Percentiles rank a stretch among this genome's conserved stretches.
These are phyloP conservation scores for Puccinia triticina DNA, from an alignment of 1,284 basidiomycete species.

Conservation along the genomic window DNA sequence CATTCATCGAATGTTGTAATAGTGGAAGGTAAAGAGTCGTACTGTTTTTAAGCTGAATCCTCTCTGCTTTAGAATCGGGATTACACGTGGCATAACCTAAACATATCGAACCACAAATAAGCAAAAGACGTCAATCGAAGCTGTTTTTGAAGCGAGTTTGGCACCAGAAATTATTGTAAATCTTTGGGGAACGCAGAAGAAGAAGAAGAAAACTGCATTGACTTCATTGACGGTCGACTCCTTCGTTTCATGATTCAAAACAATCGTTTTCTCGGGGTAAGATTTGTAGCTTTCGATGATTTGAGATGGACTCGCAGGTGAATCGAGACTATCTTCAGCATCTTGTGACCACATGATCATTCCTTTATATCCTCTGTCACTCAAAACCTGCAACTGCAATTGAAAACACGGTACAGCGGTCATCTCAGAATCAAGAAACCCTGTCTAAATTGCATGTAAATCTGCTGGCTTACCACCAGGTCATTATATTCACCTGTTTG, in stretches of 20 bases:
- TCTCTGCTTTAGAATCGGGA: background rate
- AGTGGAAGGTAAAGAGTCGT: too few relatives aligned
- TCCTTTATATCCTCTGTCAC: conserved; percentile 56
- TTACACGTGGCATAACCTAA: conserved; percentile 30
- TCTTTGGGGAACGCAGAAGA: background rate
- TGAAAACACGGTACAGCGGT: background rate
- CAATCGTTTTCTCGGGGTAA: conserved; percentile 14
- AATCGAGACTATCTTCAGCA: background rate
- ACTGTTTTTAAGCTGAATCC: conserved; percentile 4
- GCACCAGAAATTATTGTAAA: background rate
- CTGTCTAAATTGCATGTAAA: background rate
- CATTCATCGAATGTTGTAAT: too few relatives aligned
- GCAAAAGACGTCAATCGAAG: background rate
- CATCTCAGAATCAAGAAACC: background rate
- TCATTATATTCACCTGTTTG: conserved; percentile 53
- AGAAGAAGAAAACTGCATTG: background rate
- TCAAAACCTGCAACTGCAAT: conserved; percentile 52
- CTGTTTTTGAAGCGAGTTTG: background rate
- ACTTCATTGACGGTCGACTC: background rate
- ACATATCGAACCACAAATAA: background rate
- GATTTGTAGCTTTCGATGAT: conserved; percentile 5
- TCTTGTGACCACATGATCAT: conserved; percentile 40
- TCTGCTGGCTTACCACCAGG: conserved; percentile 5
- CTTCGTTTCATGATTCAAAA: conserved; percentile 35
- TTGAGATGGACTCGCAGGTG: background rate